A percentile compares a stretch with the other conserved stretches of the same genome.
Conservation (phyloP, 2,329 filamentous ascomycete genomes). For the Pseudohalonectria lignicola region DNA sequence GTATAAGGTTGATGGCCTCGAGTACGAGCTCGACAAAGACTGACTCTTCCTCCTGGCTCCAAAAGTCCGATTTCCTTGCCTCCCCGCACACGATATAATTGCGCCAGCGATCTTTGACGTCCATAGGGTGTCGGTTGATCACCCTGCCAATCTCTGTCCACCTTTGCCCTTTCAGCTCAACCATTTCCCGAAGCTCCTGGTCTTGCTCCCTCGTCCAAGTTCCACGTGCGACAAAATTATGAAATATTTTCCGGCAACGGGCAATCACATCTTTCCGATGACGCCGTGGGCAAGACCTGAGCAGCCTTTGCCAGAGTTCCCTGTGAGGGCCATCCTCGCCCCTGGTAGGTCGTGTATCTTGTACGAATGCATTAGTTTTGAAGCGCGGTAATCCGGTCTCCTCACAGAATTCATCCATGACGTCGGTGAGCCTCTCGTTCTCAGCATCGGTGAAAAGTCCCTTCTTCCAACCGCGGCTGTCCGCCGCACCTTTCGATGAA, state of each 20-base stretch:
- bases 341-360: slow-evolving; percentile 21
- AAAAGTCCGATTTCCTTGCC: slow-evolving; percentile 38
- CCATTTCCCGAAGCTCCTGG: slow-evolving; percentile 34
- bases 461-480: too few relatives aligned
- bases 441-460: slow-evolving; percentile 34
- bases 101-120: slow-evolving; percentile 59
- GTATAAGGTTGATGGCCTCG: slow-evolving; percentile 37
- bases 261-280: slow-evolving; percentile 42
- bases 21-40: slow-evolving; percentile 40
- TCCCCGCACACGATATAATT: slow-evolving; percentile 53
- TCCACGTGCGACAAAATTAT: slow-evolving; percentile 51
- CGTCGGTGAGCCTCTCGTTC: slow-evolving; percentile 24
- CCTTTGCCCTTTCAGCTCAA: slow-evolving; percentile 36
- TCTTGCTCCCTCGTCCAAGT: slow-evolving; percentile 51
- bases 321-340: slow-evolving; percentile 9
- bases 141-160: slow-evolving; percentile 53
- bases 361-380: slow-evolving; percentile 38
- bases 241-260: slow-evolving; percentile 50
- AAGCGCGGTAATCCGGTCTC: slow-evolving; percentile 28
- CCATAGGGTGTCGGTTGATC: slow-evolving; percentile 53
- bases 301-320: slow-evolving; percentile 39
- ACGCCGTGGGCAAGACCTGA: slow-evolving; percentile 34
- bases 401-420: slow-evolving; percentile 31
- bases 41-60: slow-evolving; percentile 50
- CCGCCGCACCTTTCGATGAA: too few relatives aligned